These are phyloP conservation scores for Sugiyamaella smithiae DNA, from an alignment of 805 yeast genomes.

Conservation along the genomic window DNA sequence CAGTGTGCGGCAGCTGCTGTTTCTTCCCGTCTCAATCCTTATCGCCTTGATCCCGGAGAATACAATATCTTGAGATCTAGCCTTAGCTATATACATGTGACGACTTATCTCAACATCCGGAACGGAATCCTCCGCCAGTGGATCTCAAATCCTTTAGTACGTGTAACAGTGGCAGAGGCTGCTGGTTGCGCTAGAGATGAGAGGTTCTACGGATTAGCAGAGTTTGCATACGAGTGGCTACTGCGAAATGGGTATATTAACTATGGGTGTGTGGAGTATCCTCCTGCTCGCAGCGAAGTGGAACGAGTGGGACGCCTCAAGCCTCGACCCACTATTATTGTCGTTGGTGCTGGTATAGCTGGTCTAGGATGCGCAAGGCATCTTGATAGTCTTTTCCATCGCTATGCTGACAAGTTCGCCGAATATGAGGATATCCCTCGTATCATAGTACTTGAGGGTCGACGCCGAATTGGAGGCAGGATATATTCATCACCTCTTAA, in stretches of 20 bases:
- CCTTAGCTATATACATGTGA: conserved; percentile 37
- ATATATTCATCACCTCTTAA: conserved; percentile 37
- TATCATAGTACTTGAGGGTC: conserved; percentile 39
- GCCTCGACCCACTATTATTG: conserved; percentile 50
- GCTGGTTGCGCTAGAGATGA: conserved; percentile 42
- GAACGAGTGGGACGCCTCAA: conserved; percentile 18
- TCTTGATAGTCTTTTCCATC: conserved; percentile 59
- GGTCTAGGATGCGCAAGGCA: conserved; percentile 97
- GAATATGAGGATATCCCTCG: conserved; percentile 42
- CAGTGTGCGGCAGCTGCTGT: conserved; percentile 42
- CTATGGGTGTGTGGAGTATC: conserved; percentile 39
- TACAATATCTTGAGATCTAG: conserved; percentile 35
- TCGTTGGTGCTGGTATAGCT: conserved; percentile 96
- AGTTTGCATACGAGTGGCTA: conserved; percentile 43
- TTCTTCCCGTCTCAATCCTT: conserved; percentile 40
- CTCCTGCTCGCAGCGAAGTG: conserved; percentile 10
- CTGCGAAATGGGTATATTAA: conserved; percentile 43
- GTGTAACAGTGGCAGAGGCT: conserved; percentile 42
- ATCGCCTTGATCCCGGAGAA: conserved; percentile 36
- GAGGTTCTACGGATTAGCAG: conserved; percentile 39
- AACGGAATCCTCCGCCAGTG: conserved; percentile 42
- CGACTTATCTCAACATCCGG: conserved; percentile 42
- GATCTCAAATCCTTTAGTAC: conserved; percentile 41
- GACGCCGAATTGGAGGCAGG: conserved; percentile 43
- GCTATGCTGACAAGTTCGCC: conserved; percentile 34